Evolutionary conservation across 768 basidiomycete species (phyloP).

Genomic region (Russula griseocarnosa): DNA sequence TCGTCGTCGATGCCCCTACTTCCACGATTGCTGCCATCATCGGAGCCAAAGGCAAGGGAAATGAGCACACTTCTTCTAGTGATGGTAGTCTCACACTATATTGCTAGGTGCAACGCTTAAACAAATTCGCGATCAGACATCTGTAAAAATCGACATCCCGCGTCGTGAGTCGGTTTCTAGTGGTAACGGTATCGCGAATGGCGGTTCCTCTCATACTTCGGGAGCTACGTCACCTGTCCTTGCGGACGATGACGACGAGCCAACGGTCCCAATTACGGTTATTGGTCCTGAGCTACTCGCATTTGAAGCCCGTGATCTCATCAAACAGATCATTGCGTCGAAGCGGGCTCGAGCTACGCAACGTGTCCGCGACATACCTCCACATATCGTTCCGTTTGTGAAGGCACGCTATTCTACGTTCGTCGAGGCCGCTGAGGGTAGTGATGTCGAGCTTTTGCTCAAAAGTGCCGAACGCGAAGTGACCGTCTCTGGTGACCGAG

Average conservation of each 20-base stretch:
- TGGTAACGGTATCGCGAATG: constrained; percentile 54
- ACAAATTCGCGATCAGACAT: constrained; percentile 86
- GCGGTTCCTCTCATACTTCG: constrained; percentile 37
- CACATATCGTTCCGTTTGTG: constrained; percentile 85
- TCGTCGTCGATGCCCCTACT: constrained; percentile 75
- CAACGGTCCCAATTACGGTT: constrained; percentile 76
- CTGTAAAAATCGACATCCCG: constrained; percentile 86
- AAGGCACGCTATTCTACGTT: constrained; percentile 57
- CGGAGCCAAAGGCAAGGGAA: constrained; percentile 71
- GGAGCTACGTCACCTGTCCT: constrained; percentile 46
- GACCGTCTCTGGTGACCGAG: constrained; percentile 81
- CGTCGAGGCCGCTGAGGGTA: constrained; percentile 58
- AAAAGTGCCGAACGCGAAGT: constrained; percentile 61
- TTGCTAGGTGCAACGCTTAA: constrained; percentile 78
- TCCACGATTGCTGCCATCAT: constrained; percentile 91
- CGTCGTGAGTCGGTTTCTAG: constrained; percentile 58
- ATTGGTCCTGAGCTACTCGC: constrained; percentile 78
- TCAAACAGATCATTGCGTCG: constrained; percentile 82
- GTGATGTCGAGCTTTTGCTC: constrained; percentile 51
- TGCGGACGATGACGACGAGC: constrained; percentile 76
- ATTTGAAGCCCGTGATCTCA: constrained; percentile 69
- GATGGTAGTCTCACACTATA: background rate
- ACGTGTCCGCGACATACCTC: constrained; percentile 80
- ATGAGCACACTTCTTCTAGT: background rate
- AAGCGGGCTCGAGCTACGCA: constrained; percentile 74